Percentiles rank a stretch among this genome's conserved stretches.
These are phyloP conservation scores for Didymella pomorum DNA, from an alignment of 2,329 filamentous ascomycete species.

Conservation along the genomic window DNA sequence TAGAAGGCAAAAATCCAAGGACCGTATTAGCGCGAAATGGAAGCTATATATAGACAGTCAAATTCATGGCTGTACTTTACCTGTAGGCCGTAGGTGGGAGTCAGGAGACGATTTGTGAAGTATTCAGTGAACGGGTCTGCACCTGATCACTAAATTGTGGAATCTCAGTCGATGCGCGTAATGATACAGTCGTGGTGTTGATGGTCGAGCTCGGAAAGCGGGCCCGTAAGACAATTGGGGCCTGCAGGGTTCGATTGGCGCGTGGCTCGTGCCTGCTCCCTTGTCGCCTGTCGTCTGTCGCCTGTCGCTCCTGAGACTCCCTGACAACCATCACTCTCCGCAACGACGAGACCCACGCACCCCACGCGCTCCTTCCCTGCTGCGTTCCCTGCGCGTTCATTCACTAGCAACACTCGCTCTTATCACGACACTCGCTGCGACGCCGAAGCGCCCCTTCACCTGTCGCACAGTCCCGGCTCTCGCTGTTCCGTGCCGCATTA, in stretches of 20 bases:
- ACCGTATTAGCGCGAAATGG: background rate
- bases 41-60: constrained; percentile 1
- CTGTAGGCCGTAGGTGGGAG: background rate
- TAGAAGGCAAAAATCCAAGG: background rate
- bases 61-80: background rate
- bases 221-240: constrained; percentile 8
- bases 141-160: no score
- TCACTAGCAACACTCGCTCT: constrained; percentile 33
- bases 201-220: constrained; percentile 2
- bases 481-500: constrained; percentile 18
- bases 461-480: constrained; percentile 6
- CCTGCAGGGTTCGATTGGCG: constrained; percentile 10
- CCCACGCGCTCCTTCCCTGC: constrained; percentile 34
- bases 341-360: constrained; percentile 29
- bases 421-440: constrained; percentile 11
- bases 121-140: no score
- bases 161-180: no score
- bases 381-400: constrained; percentile 27
- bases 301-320: constrained; percentile 24
- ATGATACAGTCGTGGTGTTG: constrained; percentile 8
- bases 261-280: constrained; percentile 1
- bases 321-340: constrained; percentile 41
- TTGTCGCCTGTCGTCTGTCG: constrained; percentile 2
- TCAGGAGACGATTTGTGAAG: no score
- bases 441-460: constrained; percentile 9